These are phyloP conservation scores for Nannizzia gypsea DNA, from an alignment of 2,329 filamentous ascomycete genomes.

Conservation along the genomic window DNA sequence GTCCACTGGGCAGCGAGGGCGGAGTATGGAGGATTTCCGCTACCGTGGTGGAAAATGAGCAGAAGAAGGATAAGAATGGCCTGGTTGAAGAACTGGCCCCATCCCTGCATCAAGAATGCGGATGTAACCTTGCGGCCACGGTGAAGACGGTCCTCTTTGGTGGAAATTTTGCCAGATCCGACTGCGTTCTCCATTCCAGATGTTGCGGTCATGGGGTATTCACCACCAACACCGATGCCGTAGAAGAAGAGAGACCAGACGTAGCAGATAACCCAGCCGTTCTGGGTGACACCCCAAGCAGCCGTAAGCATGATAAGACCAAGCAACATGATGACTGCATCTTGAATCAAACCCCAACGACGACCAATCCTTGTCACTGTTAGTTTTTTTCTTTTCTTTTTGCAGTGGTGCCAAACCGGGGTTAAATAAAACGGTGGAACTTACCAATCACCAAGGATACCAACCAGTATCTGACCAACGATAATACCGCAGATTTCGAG, in stretches of 20 bases:
- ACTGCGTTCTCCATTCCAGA: constrained; percentile 88
- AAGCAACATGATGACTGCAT: constrained; percentile 86
- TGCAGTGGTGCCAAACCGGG: too few relatives aligned
- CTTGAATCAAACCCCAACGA: constrained; percentile 90
- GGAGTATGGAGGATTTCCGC: constrained; percentile 65
- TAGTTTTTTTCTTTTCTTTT: not conserved
- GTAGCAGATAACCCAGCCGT: constrained; percentile 97
- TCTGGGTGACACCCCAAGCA: constrained; percentile 72
- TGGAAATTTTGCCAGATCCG: constrained; percentile 75
- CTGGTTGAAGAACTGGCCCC: constrained; percentile 95
- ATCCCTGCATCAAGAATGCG: constrained; percentile 96
- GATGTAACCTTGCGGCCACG: constrained; percentile 91
- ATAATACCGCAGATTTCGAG: constrained; percentile 94
- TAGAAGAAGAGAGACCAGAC: constrained; percentile 92
- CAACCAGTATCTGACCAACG: constrained; percentile 78
- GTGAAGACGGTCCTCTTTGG: constrained; percentile 84
- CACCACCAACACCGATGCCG: constrained; percentile 55
- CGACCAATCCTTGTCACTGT: constrained; percentile 58
- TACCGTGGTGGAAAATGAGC: constrained; percentile 75
- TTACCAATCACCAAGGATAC: constrained; percentile 61
- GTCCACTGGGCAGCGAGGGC: constrained; percentile 71
- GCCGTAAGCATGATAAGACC: constrained; percentile 86
- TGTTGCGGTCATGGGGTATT: constrained; percentile 94
- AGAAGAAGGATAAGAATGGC: constrained; percentile 75
- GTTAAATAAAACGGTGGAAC: constrained; percentile 10